Conservation (phyloP, 495 filamentous ascomycete species). For the Penicillium atrosanguineum region DNA sequence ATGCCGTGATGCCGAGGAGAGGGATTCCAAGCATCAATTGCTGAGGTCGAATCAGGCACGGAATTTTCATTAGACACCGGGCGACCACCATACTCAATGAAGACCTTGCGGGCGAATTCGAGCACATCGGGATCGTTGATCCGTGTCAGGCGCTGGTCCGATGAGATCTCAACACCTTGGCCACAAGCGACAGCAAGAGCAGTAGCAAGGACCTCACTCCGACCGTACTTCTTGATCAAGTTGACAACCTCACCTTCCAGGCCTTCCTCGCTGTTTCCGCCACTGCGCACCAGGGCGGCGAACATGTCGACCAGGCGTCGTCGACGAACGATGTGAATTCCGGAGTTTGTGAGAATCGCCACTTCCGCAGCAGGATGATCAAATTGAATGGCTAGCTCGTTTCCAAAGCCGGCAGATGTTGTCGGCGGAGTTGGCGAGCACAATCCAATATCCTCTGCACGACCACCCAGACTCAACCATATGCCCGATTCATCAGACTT, state of each 20-base stretch:
- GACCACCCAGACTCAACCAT: slow-evolving; percentile 68
- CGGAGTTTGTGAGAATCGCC: slow-evolving; percentile 85
- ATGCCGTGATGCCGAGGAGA: slow-evolving; percentile 88
- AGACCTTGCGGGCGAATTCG: slow-evolving; percentile 78
- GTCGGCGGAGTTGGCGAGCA: slow-evolving; percentile 69
- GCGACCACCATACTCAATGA: slow-evolving; percentile 85
- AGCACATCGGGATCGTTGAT: slow-evolving; percentile 79
- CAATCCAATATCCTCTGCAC: slow-evolving; percentile 71
- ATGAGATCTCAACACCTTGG: slow-evolving; percentile 74
- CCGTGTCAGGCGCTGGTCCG: slow-evolving; percentile 63
- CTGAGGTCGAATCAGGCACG: slow-evolving; percentile 55
- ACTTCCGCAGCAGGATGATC: slow-evolving; percentile 78
- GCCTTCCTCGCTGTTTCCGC: slow-evolving; percentile 74
- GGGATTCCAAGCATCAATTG: slow-evolving; percentile 76
- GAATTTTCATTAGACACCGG: slow-evolving; percentile 72
- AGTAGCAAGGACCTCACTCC: slow-evolving; percentile 81
- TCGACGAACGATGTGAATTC: slow-evolving; percentile 79
- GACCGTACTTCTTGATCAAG: slow-evolving; percentile 80
- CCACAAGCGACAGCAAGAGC: slow-evolving; percentile 96
- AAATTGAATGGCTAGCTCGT: slow-evolving; percentile 92
- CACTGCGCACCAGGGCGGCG: slow-evolving; percentile 68
- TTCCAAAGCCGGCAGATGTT: slow-evolving; percentile 83
- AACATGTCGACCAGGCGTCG: slow-evolving; percentile 90
- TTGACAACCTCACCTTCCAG: slow-evolving; percentile 74
- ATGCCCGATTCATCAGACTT: slow-evolving; percentile 67